Evolutionary conservation across 306 rosid genomes (phyloP).

Genomic region (Cicer judaicum): DNA sequence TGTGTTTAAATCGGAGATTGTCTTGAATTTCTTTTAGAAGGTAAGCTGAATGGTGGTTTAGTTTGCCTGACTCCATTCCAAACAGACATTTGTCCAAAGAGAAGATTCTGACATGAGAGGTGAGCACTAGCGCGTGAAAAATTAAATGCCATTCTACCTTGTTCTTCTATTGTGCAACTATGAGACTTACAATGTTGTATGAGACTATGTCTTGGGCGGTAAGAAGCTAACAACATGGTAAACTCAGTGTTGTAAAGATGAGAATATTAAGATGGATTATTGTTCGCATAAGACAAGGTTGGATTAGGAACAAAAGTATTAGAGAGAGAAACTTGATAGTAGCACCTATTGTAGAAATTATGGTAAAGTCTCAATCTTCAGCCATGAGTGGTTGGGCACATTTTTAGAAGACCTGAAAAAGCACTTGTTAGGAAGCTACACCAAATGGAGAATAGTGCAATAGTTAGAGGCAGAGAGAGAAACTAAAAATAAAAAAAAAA

Average conservation of each 20-base stretch:
- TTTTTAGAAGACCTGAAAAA: neutral
- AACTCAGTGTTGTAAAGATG: neutral
- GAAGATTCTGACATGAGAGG: neutral
- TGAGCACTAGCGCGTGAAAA: neutral
- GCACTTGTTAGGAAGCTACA: neutral
- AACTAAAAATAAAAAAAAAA: neutral
- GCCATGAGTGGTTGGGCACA: neutral
- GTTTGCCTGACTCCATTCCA: neutral
- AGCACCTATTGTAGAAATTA: neutral
- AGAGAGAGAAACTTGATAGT: neutral
- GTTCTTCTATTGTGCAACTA: neutral
- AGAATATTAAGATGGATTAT: neutral
- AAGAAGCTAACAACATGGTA: neutral
- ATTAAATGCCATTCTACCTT: neutral
- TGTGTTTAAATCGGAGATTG: neutral
- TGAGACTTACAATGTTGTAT: constrained; percentile 1
- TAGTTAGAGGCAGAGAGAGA: neutral
- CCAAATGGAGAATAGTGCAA: neutral
- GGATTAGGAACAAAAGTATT: neutral
- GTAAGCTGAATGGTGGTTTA: neutral
- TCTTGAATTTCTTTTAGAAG: neutral
- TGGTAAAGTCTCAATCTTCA: neutral
- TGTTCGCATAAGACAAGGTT: neutral
- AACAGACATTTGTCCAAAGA: neutral
- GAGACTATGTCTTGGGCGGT: neutral